A percentile compares a stretch with the other conserved stretches of the same genome.
These are phyloP conservation scores for Pseudonectria buxi DNA, from an alignment of 2,329 filamentous ascomycete genomes.

Conservation along the genomic window DNA sequence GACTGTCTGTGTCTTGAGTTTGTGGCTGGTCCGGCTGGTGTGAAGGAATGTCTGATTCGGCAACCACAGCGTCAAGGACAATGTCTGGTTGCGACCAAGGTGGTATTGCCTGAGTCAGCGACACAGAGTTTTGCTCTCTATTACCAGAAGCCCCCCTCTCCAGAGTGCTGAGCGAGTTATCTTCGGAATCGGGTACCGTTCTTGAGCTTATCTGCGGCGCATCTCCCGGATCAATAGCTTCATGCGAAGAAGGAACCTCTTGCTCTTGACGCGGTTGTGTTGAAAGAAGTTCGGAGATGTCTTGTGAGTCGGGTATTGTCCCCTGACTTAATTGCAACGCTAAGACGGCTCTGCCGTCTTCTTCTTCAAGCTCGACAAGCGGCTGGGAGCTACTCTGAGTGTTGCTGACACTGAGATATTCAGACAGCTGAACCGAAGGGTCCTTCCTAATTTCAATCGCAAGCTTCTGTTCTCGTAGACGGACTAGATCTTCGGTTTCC, in stretches of 20 bases:
- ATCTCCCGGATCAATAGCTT: conserved; percentile 3
- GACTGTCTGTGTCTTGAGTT: neutral
- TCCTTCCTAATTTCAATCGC: conserved; percentile 26
- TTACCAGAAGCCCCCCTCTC: neutral
- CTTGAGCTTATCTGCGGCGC: conserved; percentile 1
- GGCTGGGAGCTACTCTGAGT: conserved; percentile 22
- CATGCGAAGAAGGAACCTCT: conserved; percentile 2
- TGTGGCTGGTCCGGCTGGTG: conserved; percentile 17
- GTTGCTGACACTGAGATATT: conserved; percentile 28
- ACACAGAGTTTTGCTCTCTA: neutral
- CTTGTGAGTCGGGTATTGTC: conserved; percentile 41
- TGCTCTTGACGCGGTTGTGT: conserved; percentile 5
- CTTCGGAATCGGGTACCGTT: conserved; percentile 18
- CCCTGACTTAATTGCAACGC: conserved; percentile 26
- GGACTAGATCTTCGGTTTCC: conserved; percentile 5
- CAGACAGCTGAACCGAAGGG: conserved; percentile 26
- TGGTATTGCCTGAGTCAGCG: conserved; percentile 2
- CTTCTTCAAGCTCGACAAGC: conserved; percentile 29
- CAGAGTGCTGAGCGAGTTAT: conserved; percentile 7
- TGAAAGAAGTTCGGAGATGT: conserved; percentile 21
- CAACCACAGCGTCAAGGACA: conserved; percentile 8
- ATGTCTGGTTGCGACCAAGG: conserved; percentile 6
- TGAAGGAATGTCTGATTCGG: conserved; percentile 19
- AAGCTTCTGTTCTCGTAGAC: conserved; percentile 11
- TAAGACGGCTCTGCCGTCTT: conserved; percentile 26